Evolutionary conservation across 495 filamentous ascomycete species (phyloP).

Genomic region (Penicillium ochrochloron): DNA sequence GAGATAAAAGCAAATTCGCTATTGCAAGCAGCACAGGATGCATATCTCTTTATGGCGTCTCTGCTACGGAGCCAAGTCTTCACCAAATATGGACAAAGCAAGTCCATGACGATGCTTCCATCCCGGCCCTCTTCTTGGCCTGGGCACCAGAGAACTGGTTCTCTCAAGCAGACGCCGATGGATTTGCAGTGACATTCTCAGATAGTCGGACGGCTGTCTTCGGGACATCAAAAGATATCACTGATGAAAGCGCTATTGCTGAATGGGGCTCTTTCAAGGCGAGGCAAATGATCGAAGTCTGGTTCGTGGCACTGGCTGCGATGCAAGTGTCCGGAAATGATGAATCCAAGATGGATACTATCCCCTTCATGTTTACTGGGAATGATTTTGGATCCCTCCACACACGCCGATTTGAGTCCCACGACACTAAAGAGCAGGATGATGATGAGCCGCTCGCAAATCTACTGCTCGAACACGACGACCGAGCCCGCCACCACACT

Average conservation of each 20-base stretch:
- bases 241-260: constrained; percentile 19
- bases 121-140: constrained; percentile 70
- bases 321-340: constrained; percentile 10
- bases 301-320: constrained; percentile 48
- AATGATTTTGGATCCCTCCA: constrained; percentile 43
- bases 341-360: neutral
- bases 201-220: constrained; percentile 62
- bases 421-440: constrained; percentile 20
- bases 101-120: constrained; percentile 52
- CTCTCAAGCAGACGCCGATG: constrained; percentile 40
- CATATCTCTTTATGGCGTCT: constrained; percentile 64
- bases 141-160: constrained; percentile 66
- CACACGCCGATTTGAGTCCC: constrained; percentile 36
- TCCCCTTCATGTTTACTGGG: constrained; percentile 45
- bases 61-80: constrained; percentile 28
- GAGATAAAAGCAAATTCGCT: constrained; percentile 58
- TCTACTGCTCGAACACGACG: constrained; percentile 36
- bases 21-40: constrained; percentile 75
- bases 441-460: constrained; percentile 26
- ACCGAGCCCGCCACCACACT: constrained; percentile 59
- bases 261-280: constrained; percentile 40
- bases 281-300: constrained; percentile 48
- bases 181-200: constrained; percentile 69
- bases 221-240: constrained; percentile 34
- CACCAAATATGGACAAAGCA: constrained; percentile 40